Conservation (phyloP, 2,329 filamentous ascomycete genomes). For the Nothopassalora personata region DNA sequence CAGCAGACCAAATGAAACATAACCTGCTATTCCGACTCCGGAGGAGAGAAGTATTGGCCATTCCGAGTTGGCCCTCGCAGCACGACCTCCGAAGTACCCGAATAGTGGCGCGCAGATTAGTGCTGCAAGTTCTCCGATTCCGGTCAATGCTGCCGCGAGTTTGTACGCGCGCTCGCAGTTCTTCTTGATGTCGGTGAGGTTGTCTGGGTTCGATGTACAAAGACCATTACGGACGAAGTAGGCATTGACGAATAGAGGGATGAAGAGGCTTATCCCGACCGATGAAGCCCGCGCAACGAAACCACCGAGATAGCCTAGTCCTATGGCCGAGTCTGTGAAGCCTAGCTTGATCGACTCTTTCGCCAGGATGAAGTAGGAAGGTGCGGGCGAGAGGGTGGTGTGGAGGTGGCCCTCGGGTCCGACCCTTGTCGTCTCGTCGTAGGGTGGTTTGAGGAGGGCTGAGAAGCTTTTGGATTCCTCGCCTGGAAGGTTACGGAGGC, state of each 20-base stretch:
- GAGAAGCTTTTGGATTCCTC: conserved; percentile 73
- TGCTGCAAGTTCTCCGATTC: conserved; percentile 80
- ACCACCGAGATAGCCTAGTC: conserved; percentile 83
- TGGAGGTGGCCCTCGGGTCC: conserved; percentile 24
- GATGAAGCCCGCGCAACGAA: conserved; percentile 93
- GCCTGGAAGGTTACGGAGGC: conserved; percentile 61
- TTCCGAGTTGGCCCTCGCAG: conserved; percentile 51
- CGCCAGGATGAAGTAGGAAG: conserved; percentile 46
- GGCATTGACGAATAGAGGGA: conserved; percentile 86
- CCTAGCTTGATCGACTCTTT: conserved; percentile 52
- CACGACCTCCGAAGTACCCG: conserved; percentile 73
- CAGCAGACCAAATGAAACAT: conserved; percentile 69
- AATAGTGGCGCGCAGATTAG: conserved; percentile 81
- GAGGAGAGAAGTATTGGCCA: conserved; percentile 69
- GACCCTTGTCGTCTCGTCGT: conserved; percentile 23
- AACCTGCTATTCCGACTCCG: conserved; percentile 69
- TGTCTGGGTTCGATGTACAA: conserved; percentile 53
- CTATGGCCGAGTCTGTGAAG: conserved; percentile 70
- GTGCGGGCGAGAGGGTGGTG: conserved; percentile 43
- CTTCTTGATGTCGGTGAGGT: conserved; percentile 63
- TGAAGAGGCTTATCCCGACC: conserved; percentile 90
- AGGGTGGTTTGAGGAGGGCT: conserved; percentile 33
- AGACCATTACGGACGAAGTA: conserved; percentile 79
- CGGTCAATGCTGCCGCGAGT: conserved; percentile 78
- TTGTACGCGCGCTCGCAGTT: conserved; percentile 84